Percentiles rank a stretch among this genome's conserved stretches.
phyloP scores from a whole-genome alignment of 1,139 yeast genomes.

The Nakaseomyces nivariensis region DNA sequence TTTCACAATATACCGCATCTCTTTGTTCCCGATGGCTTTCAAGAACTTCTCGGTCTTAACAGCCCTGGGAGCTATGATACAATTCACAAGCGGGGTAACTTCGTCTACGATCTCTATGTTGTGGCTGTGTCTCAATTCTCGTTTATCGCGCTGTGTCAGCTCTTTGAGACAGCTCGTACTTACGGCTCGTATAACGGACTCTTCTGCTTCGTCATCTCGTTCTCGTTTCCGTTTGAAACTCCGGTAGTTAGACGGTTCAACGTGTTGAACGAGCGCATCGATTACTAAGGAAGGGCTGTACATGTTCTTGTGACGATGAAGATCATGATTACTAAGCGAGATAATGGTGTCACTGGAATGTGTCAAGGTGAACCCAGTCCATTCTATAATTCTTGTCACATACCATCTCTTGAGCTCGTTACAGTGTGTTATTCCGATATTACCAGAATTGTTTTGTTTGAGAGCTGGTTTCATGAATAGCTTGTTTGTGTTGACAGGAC shows the following conservation, averaged over 20 bases:
- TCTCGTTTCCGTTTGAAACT: too few species aligned
- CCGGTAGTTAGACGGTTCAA: background rate
- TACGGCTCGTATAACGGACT: background rate
- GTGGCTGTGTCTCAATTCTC: background rate
- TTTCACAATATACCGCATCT: background rate
- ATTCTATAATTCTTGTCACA: background rate
- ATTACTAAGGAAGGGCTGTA: background rate
- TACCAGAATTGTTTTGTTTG: background rate
- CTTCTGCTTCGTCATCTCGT: background rate
- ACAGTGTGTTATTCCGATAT: background rate
- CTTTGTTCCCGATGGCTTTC: background rate
- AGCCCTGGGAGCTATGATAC: background rate
- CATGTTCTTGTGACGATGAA: background rate
- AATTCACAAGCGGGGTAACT: background rate
- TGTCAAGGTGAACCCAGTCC: background rate
- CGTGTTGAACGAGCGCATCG: background rate
- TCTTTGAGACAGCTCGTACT: conserved; percentile 1
- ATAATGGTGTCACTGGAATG: background rate
- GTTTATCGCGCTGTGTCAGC: background rate
- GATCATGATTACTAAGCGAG: background rate
- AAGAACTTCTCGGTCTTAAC: background rate
- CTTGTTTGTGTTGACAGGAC: background rate
- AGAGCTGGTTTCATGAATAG: background rate
- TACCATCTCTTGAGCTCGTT: background rate
- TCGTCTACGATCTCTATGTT: background rate